Conservation (phyloP, 2,329 filamentous ascomycete species). For the Clonostachys sp. region DNA sequence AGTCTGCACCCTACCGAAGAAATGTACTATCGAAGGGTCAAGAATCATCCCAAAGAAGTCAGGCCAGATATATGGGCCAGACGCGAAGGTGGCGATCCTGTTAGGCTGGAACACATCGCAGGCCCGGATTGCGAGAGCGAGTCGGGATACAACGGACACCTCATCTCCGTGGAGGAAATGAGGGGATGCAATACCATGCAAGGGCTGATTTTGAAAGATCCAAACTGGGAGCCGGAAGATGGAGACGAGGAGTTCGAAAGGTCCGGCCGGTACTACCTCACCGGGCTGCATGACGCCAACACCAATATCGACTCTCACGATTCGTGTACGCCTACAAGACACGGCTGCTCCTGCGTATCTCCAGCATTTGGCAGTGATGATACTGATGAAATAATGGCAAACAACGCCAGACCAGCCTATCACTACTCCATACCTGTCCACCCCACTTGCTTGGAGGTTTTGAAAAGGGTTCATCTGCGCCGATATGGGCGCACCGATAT, state of each 20-base stretch:
- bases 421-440: background rate
- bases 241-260: background rate
- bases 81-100: background rate
- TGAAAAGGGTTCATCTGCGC: background rate
- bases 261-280: background rate
- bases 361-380: background rate
- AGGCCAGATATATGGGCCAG: background rate
- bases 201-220: background rate
- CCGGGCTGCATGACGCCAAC: background rate
- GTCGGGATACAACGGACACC: background rate
- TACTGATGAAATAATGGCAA: background rate
- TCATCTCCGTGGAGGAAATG: background rate
- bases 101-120: background rate
- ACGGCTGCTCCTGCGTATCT: background rate
- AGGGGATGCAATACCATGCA: background rate
- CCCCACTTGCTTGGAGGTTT: background rate
- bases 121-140: background rate
- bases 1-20: background rate
- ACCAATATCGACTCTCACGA: background rate
- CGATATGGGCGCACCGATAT: background rate
- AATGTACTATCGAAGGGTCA: background rate
- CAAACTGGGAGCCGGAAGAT: background rate
- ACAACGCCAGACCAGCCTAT: background rate
- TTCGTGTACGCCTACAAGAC: background rate
- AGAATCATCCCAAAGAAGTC: background rate